Evolutionary conservation across 108 stramenopile species (phyloP), one percentile per base, ranked within the genome.

Genomic region (Phaeodactylum tricornutum): DNA sequence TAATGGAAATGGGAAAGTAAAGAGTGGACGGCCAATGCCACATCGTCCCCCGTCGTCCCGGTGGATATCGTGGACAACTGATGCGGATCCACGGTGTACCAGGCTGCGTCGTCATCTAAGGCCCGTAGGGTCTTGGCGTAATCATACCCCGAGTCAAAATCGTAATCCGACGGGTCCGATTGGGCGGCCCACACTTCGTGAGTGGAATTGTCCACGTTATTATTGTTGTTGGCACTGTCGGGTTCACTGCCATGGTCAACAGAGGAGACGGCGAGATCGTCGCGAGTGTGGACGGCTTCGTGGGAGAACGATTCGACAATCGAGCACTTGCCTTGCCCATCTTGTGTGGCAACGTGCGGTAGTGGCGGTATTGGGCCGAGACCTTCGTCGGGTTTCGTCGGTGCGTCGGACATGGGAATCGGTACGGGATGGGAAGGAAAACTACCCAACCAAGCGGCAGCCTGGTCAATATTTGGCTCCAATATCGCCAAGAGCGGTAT

Each of bases 161-260:
- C 62, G 42, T 43, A 63, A 47, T 63, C 62, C 33, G 21, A 23
- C 15, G 54, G 54, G 43, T 63, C 62, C 24, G 62, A 63, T 49
- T 63, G 54, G 23, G 41, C 53, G 11, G 62, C 62, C 54, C 54
- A 63, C 1, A 63, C 47, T 48, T 63, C 62, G 4, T 49, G 20
- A 27, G 30, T 19, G 15, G 9, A 17, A 27, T 55, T 42, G 1
- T 55, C 6, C 24, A 14, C 25, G 45, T 32, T n/a, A 17, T 3
- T 56, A 29, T 48, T 47, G 24, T 49, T 33, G 47, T 38, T 31
- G 17, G 38, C 47, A 8, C 39, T 16, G 1, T 8, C 3, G 17
- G 43, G 14, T 4, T 37, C 41, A 51, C 11, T 51, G 9, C 9
- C 34, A 9, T 37, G n/a, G 7, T 21, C 42, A 7, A 36, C 2